Base-by-base conservation (phyloP, 2,329 filamentous ascomycete species). In the Trichoderma brevicompactum region DNA sequence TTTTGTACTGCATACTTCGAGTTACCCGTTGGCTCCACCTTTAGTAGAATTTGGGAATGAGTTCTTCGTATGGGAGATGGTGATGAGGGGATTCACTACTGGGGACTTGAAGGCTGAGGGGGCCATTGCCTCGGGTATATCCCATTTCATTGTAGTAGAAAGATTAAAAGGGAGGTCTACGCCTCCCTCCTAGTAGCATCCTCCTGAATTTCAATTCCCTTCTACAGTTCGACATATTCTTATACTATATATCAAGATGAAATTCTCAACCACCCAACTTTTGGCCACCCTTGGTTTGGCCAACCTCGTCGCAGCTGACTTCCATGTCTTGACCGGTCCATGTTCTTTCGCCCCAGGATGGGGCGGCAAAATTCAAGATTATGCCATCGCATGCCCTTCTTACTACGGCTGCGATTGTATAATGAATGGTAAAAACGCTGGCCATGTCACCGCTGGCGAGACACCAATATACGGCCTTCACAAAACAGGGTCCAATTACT, bases 281-380 rank as follows among this genome's bases (percentile, higher is more conserved):
- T 46, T 61, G 1, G 46, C 58, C 5, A 5, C 38, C 15, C 36
- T 61, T 9, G 23, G 46, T 8, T 32, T 61, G 13, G 46, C 46
- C 15, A 52, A 36, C n/a, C 17, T 41, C 41, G 46, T 12, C 23
- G 58, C 23, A 9, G 58, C 58, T 15, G 58, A 61, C 43, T 61
- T 61, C 34, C 58, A 61, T 19, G 5, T 61, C 28, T 10, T 61
- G 36, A 61, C 58, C 3, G 46, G 46, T 5, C 58, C 58, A 19
- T 61, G 46, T 19, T 61, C 58, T n/a, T 50, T 61, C 12, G 58
- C 58, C 15, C 58, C 58, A 6, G 58, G 58, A 17, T 61, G 9
- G 9, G 36, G 58, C 4, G 46, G 58, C 36, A 50, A 19, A 6
- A 9, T 61, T 15, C 36, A 49, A 41, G 19, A 41, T 34, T 32